A percentile compares a stretch with the other conserved stretches of the same genome.
Evolutionary conservation across 495 filamentous ascomycete species (phyloP).

Genomic region (Penicillium paradoxum): DNA sequence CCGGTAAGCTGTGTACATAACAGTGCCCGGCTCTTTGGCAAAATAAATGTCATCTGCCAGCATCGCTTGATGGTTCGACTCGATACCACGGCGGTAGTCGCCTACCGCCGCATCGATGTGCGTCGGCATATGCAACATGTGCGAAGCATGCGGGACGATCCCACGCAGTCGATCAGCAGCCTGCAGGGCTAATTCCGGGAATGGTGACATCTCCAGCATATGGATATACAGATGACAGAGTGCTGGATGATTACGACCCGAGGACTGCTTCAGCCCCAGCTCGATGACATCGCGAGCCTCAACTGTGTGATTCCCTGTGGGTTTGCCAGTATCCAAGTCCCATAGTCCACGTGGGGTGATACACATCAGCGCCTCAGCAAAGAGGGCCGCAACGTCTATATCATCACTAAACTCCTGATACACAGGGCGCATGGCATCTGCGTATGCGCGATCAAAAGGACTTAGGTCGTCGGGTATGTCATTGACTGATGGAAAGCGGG

Average conservation of each 20-base stretch:
- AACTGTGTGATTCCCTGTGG: background rate
- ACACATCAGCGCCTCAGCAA: background rate
- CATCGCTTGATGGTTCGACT: background rate
- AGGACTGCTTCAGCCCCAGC: background rate
- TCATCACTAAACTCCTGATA: background rate
- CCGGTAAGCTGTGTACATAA: background rate
- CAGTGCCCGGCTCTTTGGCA: too few relatives aligned
- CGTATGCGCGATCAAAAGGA: background rate
- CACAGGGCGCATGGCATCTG: background rate
- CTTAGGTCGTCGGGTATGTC: background rate
- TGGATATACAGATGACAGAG: background rate
- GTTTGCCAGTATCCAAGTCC: background rate
- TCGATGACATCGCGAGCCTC: background rate
- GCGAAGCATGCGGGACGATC: background rate
- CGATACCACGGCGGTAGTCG: background rate
- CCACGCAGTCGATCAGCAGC: slow-evolving; percentile 1
- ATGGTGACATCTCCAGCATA: background rate
- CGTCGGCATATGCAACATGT: background rate
- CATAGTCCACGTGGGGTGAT: background rate
- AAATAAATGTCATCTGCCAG: background rate
- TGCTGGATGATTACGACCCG: background rate
- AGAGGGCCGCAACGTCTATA: background rate
- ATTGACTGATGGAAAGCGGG: background rate
- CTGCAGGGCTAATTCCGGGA: background rate
- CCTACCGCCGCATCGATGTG: background rate